These are phyloP conservation scores for Leptomonas pyrrhocoris DNA, from an alignment of 208 protist genomes.

Conservation along the genomic window DNA sequence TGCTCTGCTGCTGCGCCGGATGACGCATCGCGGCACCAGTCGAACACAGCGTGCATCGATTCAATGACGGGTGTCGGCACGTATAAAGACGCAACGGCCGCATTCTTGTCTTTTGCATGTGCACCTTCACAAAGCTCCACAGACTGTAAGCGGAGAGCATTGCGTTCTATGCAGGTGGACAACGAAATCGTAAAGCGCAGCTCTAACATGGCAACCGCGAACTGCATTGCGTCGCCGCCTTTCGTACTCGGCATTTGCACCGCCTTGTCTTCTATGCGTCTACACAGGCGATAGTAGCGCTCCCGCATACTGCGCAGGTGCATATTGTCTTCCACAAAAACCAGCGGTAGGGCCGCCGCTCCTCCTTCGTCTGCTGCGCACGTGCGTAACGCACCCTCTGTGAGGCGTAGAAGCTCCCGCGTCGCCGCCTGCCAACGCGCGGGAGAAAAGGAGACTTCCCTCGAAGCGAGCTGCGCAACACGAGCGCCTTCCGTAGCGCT, in stretches of 20 bases:
- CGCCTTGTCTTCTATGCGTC: conserved; percentile 11
- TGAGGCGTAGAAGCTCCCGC: conserved; percentile 14
- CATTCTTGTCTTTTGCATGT: neutral
- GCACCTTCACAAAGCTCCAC: neutral
- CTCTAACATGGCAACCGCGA: conserved; percentile 48
- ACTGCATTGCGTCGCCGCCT: too few species aligned
- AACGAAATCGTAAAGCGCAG: conserved; percentile 49
- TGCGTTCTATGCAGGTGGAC: conserved; percentile 52
- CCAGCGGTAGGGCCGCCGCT: conserved; percentile 22
- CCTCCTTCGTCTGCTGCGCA: conserved; percentile 4
- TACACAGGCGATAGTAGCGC: conserved; percentile 70
- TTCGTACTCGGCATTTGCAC: neutral
- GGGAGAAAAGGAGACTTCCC: neutral
- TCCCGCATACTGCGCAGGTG: conserved; percentile 79
- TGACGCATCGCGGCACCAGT: conserved; percentile 16
- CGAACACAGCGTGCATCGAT: conserved; percentile 60
- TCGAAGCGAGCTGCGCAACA: neutral
- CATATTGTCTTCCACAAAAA: conserved; percentile 86
- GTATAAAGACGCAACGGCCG: conserved; percentile 12
- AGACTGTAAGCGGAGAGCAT: conserved; percentile 16
- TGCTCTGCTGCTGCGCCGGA: neutral
- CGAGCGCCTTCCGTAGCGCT: neutral
- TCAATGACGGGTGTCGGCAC: conserved; percentile 56
- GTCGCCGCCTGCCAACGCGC: conserved; percentile 5
- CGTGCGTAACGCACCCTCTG: conserved; percentile 1